Evolutionary conservation across 768 basidiomycete genomes (phyloP), one percentile per base, ranked within the genome.

Genomic region (Suillus placidus): DNA sequence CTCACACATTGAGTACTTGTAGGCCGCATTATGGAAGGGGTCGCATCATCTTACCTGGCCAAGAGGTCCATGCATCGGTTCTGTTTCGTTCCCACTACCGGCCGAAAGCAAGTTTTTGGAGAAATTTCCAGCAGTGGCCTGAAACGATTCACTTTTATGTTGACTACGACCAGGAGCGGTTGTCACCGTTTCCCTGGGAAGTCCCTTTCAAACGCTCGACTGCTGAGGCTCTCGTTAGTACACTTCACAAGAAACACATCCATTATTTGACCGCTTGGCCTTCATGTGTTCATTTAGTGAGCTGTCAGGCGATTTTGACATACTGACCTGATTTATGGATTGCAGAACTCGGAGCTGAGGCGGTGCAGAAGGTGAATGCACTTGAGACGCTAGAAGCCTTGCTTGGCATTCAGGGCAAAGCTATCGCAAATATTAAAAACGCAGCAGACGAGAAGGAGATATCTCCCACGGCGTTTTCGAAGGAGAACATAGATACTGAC

Each of bases 11-110:
- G 20, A 76, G 32, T 4, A 2, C 30, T 23, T 34, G 2, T 38
- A 76, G 76, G 10, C 75, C 76, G 10, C 76, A 77, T 61, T 1
- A 67, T 13, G 75, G 74, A 6, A 63, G 58, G 43, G 68, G 73
- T 7, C 71, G 74, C 9, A 71, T 60, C 42, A 76, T 76, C 40
- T 37, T 77, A 5, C 73, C 68, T 0, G 76, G 75, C 20, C 76
- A 76, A 56, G 76, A 72, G 54, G 73, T 76, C 32, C 75, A 76
- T 60, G 71, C 77, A 8, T 77, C 75, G 1, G 76, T 56, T 32
- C 38, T 77, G 2, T 76, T 74, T 72, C 77, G 72, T 63, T 63
- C 66, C 51, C 69, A 76, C 37, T 76, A 76, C 63, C 74, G 72
- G 55, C 71, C 75, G 10, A 55, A 38, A 45, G 74, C 73, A 1